phyloP scores from a whole-genome alignment of 345 rosid species.

The Physaria fendleri region DNA sequence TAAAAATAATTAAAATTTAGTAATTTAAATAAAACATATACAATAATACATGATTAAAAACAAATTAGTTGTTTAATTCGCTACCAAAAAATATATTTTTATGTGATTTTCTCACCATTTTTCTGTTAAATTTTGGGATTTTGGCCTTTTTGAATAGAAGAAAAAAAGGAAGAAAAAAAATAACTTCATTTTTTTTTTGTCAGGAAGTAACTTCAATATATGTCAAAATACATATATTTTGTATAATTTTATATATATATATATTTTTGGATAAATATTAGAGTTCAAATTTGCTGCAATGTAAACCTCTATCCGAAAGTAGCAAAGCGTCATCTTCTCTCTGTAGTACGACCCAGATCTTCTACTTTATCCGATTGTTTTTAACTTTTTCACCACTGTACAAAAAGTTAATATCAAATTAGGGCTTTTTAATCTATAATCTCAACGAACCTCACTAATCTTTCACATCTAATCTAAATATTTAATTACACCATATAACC shows the following conservation, averaged over 20 bases:
- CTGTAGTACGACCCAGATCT: not conserved
- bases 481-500: too few relatives aligned
- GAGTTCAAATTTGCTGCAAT: slow-evolving; percentile 8
- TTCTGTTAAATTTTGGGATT: too few relatives aligned
- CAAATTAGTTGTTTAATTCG: too few relatives aligned
- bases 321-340: slow-evolving; percentile 14
- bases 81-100: too few relatives aligned
- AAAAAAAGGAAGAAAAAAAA: not conserved
- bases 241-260: too few relatives aligned
- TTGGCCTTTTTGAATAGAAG: too few relatives aligned
- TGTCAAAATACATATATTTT: not conserved
- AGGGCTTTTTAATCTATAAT: not conserved
- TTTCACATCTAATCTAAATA: not conserved
- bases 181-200: not conserved
- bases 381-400: not conserved
- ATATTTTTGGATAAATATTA: not conserved
- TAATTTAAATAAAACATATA: too few relatives aligned
- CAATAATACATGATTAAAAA: too few relatives aligned
- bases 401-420: not conserved
- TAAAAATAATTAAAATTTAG: too few relatives aligned
- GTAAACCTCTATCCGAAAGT: slow-evolving; percentile 3
- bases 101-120: too few relatives aligned
- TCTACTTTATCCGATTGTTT: not conserved
- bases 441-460: slow-evolving; percentile 2
- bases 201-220: not conserved